Evolutionary conservation across 2,329 filamentous ascomycete genomes (phyloP), one percentile per base, ranked within the genome.

Genomic region (Didymella pomorum): DNA sequence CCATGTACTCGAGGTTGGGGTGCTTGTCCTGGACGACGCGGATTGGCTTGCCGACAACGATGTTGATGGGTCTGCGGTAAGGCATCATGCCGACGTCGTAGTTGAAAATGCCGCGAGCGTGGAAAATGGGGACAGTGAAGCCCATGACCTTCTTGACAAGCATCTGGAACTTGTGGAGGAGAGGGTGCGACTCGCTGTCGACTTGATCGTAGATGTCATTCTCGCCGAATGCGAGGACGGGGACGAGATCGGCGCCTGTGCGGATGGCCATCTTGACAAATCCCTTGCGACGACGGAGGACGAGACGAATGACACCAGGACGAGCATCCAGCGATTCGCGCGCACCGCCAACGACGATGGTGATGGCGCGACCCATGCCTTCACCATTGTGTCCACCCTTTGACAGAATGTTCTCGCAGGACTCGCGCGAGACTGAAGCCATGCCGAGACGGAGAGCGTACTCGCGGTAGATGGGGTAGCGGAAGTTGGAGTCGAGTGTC

Each of bases 81-180:
- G 95, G 95, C 91, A 98, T 93, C 69, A 98, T 81, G 4, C 95
- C 95, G 14, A 97, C 92, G 75, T 99, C 95, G 74, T 99, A 98
- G 77, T 99, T 99, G 80, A 98, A 97, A 39, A 98, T 89, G 12
- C 94, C 94, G 25, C 93, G 82, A 2, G 93, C 94, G 75, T 97
- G 93, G 70, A 97, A 90, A 26, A 96, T 84, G 0, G 95, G 93
- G 11, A 98, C 84, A 0, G 95, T 98, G 71, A 97, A 99, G 50
- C 96, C 96, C 82, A 96, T 87, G 6, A 90, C 81, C 67, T 89
- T 90, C 78, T 98, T 94, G 56, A 96, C 81, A 26, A 93, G 79
- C 80, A 97, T 87, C 79, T 99, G 95, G 35, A 91, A 78, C 71
- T 87, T 88, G 80, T 94, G 90, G 53, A 98, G 86, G 59, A 86